phyloP scores from a whole-genome alignment of 2,329 filamentous ascomycete species.

The Aspergillus felis region DNA sequence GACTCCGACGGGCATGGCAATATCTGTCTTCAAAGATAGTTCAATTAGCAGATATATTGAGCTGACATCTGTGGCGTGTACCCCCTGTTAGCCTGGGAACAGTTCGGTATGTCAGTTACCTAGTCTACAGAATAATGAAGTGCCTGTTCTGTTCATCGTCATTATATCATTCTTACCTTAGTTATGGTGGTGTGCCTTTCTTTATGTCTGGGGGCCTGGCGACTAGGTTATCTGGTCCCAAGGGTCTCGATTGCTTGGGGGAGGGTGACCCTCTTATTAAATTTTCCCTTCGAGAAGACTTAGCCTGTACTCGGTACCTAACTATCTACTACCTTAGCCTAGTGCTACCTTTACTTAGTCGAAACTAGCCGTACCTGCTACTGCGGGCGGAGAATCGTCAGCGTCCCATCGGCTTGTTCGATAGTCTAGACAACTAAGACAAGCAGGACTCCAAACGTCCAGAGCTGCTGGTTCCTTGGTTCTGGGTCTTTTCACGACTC shows the following conservation, averaged over 20 bases:
- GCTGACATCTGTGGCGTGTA: neutral
- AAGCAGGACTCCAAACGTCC: neutral
- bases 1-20: too few relatives aligned
- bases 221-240: neutral
- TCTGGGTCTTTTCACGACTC: conserved; percentile 7
- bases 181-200: too few relatives aligned
- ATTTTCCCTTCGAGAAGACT: too few relatives aligned
- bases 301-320: too few relatives aligned
- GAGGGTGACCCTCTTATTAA: neutral
- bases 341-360: neutral
- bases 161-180: too few relatives aligned
- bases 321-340: too few relatives aligned
- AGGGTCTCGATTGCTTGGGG: neutral
- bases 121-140: neutral
- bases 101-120: neutral
- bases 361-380: neutral
- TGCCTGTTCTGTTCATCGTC: too few relatives aligned
- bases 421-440: conserved; percentile 9
- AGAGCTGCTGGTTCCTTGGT: conserved; percentile 14
- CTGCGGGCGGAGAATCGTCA: neutral
- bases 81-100: neutral
- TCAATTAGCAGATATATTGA: neutral
- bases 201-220: neutral
- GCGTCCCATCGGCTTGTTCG: neutral
- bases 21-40: neutral